phyloP scores from a whole-genome alignment of 73 alveolate genomes.

The Uronychia setigera region DNA sequence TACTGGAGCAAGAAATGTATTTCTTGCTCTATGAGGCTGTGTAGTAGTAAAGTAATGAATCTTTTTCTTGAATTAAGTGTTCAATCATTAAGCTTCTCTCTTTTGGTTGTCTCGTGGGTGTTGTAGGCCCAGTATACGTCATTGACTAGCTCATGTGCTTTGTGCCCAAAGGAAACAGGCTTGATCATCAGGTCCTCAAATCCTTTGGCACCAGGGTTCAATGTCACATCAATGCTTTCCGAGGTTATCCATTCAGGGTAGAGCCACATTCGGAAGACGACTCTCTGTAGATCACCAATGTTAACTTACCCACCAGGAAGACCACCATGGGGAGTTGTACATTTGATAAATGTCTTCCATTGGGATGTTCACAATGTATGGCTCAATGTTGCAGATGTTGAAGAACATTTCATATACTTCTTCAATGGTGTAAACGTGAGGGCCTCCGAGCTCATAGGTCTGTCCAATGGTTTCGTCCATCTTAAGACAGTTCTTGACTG shows the following conservation, averaged over 20 bases:
- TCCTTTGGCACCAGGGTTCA: slow-evolving; percentile 27
- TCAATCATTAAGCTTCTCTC: slow-evolving; percentile 45
- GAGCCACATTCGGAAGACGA: slow-evolving; percentile 45
- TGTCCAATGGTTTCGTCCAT: slow-evolving; percentile 70
- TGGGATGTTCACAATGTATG: slow-evolving; percentile 43
- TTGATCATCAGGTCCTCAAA: slow-evolving; percentile 53
- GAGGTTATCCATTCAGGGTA: slow-evolving; percentile 55
- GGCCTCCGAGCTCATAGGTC: slow-evolving; percentile 65
- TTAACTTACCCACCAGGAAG: slow-evolving; percentile 24
- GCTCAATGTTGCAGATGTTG: slow-evolving; percentile 34
- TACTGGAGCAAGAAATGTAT: neutral
- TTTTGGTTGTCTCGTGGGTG: slow-evolving; percentile 26
- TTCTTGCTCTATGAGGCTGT: neutral
- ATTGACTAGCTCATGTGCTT: slow-evolving; percentile 38
- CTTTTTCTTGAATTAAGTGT: neutral
- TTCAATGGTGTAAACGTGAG: slow-evolving; percentile 44
- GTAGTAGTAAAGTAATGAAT: neutral
- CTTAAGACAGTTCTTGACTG: slow-evolving; percentile 49
- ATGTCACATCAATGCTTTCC: slow-evolving; percentile 40
- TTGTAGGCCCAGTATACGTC: slow-evolving; percentile 52
- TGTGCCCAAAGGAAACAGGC: slow-evolving; percentile 58
- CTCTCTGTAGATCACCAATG: slow-evolving; percentile 41
- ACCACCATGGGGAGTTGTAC: slow-evolving; percentile 44
- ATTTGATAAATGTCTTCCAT: slow-evolving; percentile 50
- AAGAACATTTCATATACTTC: slow-evolving; percentile 52